A percentile compares a stretch with the other conserved stretches of the same genome.
Evolutionary conservation across 495 filamentous ascomycete species (phyloP).

Genomic region (Penicillium canescens): DNA sequence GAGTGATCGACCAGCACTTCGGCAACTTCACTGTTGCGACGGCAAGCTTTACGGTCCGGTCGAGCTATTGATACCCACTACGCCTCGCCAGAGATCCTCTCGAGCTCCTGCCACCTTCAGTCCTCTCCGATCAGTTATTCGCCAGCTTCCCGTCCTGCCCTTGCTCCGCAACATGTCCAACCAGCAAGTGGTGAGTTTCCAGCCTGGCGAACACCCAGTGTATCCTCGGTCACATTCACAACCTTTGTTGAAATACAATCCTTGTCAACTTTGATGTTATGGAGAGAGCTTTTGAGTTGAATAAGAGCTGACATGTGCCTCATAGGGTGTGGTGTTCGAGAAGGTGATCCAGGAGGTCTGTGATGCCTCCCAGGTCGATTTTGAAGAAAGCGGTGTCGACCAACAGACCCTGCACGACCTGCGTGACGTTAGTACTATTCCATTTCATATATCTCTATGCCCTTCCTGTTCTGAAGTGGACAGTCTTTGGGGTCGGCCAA

Average conservation of each 20-base stretch:
- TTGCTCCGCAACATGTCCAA: conserved; percentile 55
- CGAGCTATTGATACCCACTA: neutral
- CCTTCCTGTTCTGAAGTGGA: conserved; percentile 9
- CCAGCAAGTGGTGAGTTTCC: conserved; percentile 61
- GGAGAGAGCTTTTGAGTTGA: neutral
- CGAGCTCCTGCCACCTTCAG: neutral
- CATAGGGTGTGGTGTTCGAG: conserved; percentile 78
- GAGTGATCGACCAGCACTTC: conserved; percentile 20
- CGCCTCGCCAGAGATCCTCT: neutral
- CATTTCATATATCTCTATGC: conserved; percentile 4
- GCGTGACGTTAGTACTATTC: conserved; percentile 63
- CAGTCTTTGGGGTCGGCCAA: conserved; percentile 20
- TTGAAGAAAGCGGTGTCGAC: conserved; percentile 94
- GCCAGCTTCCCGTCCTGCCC: neutral
- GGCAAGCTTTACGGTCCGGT: conserved; percentile 11
- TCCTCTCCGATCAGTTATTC: neutral
- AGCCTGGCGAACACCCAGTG: conserved; percentile 16
- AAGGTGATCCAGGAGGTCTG: conserved; percentile 92
- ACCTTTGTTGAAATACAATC: neutral
- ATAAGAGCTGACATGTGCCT: conserved; percentile 34
- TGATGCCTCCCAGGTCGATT: conserved; percentile 83
- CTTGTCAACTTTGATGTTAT: neutral
- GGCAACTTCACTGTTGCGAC: conserved; percentile 28
- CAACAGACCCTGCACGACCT: conserved; percentile 81
- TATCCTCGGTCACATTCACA: conserved; percentile 12